Percentiles rank a stretch among this genome's conserved stretches.
Conservation (phyloP, 768 basidiomycete species). For the Leccinum aurantiacum region DNA sequence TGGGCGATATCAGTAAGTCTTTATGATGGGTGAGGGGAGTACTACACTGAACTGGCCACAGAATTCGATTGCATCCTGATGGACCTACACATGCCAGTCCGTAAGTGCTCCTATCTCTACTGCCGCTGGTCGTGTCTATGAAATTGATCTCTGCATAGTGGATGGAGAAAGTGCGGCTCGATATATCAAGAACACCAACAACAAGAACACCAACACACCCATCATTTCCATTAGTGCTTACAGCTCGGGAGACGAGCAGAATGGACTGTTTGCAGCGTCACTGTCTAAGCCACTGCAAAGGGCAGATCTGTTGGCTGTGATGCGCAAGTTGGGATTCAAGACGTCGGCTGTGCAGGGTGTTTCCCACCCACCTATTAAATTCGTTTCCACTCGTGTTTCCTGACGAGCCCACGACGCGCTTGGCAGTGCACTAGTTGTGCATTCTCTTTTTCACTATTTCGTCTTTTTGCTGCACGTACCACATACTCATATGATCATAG, state of each 20-base stretch:
- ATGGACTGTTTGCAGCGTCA: conserved; percentile 75
- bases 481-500: conserved; percentile 30
- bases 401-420: conserved; percentile 16
- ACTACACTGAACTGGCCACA: conserved; percentile 31
- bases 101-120: conserved; percentile 47
- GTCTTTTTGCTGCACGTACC: conserved; percentile 32
- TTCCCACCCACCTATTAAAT: conserved; percentile 48
- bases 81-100: conserved; percentile 93
- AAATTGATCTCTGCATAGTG: conserved; percentile 43
- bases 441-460: conserved; percentile 28
- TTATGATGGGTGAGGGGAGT: neutral
- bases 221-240: conserved; percentile 92
- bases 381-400: conserved; percentile 41
- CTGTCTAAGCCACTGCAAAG: conserved; percentile 90
- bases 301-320: conserved; percentile 73
- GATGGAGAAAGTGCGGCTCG: conserved; percentile 96
- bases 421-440: conserved; percentile 18
- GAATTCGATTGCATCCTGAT: conserved; percentile 96
- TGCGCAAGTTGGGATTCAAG: conserved; percentile 91
- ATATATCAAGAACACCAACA: conserved; percentile 96
- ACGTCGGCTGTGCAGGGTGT: conserved; percentile 69
- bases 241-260: conserved; percentile 67
- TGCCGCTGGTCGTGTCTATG: conserved; percentile 2
- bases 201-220: conserved; percentile 90
- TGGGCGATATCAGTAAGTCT: conserved; percentile 92